phyloP scores from a whole-genome alignment of 2,329 filamentous ascomycete genomes.

The Claviceps sp. region DNA sequence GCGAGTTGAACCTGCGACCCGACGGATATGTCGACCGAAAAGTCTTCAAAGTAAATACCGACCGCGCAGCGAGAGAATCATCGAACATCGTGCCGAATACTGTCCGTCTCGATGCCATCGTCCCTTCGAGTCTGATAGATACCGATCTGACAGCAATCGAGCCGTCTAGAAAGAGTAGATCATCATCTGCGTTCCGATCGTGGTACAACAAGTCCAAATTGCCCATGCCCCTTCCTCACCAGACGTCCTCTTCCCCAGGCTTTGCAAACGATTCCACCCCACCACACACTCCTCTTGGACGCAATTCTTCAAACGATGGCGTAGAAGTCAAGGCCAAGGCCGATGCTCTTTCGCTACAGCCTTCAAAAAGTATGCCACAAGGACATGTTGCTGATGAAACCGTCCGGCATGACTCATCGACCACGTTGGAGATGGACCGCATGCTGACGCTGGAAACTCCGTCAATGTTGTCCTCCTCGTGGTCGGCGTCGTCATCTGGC shows the following conservation, averaged over 20 bases:
- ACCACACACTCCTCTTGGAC: conserved; percentile 30
- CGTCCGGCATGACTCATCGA: background rate
- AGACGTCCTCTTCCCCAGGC: conserved; percentile 44
- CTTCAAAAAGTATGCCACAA: conserved; percentile 20
- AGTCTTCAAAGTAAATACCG: conserved; percentile 8
- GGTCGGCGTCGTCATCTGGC: conserved; percentile 14
- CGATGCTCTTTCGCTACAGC: conserved; percentile 36
- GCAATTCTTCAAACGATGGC: conserved; percentile 29
- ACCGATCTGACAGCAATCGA: conserved; percentile 22
- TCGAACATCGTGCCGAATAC: conserved; percentile 26
- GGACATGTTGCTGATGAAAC: background rate
- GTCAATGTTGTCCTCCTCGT: conserved; percentile 26
- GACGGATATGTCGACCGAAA: conserved; percentile 11
- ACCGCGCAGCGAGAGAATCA: conserved; percentile 29
- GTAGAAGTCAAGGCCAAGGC: conserved; percentile 16
- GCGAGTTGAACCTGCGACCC: conserved; percentile 7
- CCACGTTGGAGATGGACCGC: conserved; percentile 23
- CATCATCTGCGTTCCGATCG: conserved; percentile 41
- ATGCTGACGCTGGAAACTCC: conserved; percentile 24
- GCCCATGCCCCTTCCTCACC: conserved; percentile 43
- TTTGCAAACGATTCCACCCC: conserved; percentile 42
- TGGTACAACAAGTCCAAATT: conserved; percentile 45
- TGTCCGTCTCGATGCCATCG: conserved; percentile 9
- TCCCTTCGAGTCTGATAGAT: conserved; percentile 4
- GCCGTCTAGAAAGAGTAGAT: conserved; percentile 34